Percentiles rank a stretch among this genome's conserved stretches.
Conservation (phyloP, 202 grass and related monocot genomes). For the Digitaria exilis region DNA sequence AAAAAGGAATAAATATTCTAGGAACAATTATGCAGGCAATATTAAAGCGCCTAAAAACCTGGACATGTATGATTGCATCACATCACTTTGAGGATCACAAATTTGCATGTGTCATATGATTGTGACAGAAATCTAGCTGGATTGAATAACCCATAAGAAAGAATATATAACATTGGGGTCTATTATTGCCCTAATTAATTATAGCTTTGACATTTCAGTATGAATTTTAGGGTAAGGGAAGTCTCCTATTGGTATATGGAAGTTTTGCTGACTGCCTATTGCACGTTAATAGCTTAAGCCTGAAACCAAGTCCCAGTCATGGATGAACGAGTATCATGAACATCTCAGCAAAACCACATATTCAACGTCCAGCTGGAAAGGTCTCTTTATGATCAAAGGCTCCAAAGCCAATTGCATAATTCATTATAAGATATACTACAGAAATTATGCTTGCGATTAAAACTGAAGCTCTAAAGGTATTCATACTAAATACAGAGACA, state of each 20-base stretch:
- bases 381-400: conserved; percentile 13
- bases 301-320: conserved; percentile 14
- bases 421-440: background rate
- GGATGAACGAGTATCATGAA: conserved; percentile 13
- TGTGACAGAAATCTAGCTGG: conserved; percentile 40
- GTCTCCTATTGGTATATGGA: conserved; percentile 7
- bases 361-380: conserved; percentile 27
- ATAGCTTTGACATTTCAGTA: conserved; percentile 31
- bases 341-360: background rate
- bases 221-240: conserved; percentile 24
- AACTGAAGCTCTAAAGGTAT: background rate
- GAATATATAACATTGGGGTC: conserved; percentile 6
- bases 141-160: conserved; percentile 27
- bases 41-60: conserved; percentile 24
- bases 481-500: background rate
- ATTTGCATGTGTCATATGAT: conserved; percentile 36
- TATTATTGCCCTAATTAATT: conserved; percentile 26
- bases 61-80: conserved; percentile 33
- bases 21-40: conserved; percentile 23
- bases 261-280: conserved; percentile 1
- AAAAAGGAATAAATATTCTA: conserved; percentile 4
- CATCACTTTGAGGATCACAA: conserved; percentile 26
- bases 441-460: background rate
- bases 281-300: conserved; percentile 17
- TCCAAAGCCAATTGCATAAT: background rate